Conservation (phyloP, 306 rosid species). For the Vicia villosa region DNA sequence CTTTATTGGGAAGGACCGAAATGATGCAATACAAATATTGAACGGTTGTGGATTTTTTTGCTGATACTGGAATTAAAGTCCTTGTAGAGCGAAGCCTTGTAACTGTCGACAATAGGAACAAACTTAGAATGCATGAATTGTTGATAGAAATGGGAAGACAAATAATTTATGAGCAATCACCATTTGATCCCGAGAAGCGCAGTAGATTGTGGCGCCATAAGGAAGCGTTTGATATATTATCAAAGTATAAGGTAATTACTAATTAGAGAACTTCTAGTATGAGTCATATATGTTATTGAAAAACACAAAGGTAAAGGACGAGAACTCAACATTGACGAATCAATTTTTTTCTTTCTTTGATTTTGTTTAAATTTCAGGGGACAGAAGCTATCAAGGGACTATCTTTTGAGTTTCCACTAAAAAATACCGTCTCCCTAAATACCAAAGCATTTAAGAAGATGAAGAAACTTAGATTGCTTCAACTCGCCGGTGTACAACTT, state of each 20-base stretch:
- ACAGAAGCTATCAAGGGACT: too few relatives aligned
- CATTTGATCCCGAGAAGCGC: neutral
- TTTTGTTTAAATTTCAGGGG: too few relatives aligned
- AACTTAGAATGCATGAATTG: conserved; percentile 33
- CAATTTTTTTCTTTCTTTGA: too few relatives aligned
- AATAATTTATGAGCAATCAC: conserved; percentile 5
- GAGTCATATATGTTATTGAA: too few relatives aligned
- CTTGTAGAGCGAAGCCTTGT: conserved; percentile 4
- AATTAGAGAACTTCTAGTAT: neutral
- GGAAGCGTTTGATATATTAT: conserved; percentile 12
- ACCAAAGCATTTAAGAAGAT: too few relatives aligned
- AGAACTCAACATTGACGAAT: too few relatives aligned
- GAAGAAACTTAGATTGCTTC: too few relatives aligned
- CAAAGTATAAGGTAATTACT: neutral
- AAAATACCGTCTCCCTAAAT: too few relatives aligned
- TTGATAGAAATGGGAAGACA: conserved; percentile 33
- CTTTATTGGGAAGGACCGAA: conserved; percentile 11
- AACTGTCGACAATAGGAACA: conserved; percentile 2
- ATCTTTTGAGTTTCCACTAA: too few relatives aligned
- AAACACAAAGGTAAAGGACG: too few relatives aligned
- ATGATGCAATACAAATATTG: neutral
- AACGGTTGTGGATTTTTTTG: conserved; percentile 9
- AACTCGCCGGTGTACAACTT: too few relatives aligned
- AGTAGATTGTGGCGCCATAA: conserved; percentile 15
- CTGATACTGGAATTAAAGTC: neutral